Conservation (phyloP, 345 rosid genomes). For the Populus ilicifolia region DNA sequence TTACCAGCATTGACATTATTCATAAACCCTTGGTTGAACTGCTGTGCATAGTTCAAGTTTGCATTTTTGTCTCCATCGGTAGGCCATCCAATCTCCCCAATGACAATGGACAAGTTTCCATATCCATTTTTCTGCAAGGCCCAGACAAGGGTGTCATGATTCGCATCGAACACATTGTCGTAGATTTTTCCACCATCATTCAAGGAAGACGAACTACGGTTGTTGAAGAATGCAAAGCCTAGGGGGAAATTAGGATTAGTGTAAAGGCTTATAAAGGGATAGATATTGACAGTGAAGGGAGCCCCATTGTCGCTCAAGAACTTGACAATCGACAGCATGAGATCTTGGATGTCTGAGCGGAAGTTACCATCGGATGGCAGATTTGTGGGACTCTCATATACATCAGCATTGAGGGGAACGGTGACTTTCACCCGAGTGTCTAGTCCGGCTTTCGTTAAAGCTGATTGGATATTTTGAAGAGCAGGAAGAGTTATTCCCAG, state of each 20-base stretch:
- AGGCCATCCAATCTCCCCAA: conserved; percentile 32
- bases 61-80: conserved; percentile 25
- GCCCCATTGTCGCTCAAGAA: conserved; percentile 23
- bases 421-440: conserved; percentile 20
- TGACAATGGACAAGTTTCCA: conserved; percentile 9
- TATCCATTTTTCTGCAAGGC: conserved; percentile 23
- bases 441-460: conserved; percentile 20
- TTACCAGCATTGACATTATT: neutral
- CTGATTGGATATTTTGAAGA: conserved; percentile 24
- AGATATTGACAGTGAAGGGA: conserved; percentile 28
- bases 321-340: conserved; percentile 22
- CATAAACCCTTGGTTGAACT: conserved; percentile 26
- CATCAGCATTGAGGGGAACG: conserved; percentile 26
- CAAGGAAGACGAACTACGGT: conserved; percentile 7
- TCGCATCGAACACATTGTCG: conserved; percentile 26
- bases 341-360: conserved; percentile 16
- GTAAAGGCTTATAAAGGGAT: conserved; percentile 28
- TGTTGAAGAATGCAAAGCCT: conserved; percentile 19
- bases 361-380: conserved; percentile 25
- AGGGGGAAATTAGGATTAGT: conserved; percentile 7
- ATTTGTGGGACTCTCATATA: conserved; percentile 11
- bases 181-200: conserved; percentile 15
- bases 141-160: conserved; percentile 21
- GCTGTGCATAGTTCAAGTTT: conserved; percentile 17
- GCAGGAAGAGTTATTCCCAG: conserved; percentile 20